Conservation (phyloP, 768 basidiomycete species). For the Trametes maxima region DNA sequence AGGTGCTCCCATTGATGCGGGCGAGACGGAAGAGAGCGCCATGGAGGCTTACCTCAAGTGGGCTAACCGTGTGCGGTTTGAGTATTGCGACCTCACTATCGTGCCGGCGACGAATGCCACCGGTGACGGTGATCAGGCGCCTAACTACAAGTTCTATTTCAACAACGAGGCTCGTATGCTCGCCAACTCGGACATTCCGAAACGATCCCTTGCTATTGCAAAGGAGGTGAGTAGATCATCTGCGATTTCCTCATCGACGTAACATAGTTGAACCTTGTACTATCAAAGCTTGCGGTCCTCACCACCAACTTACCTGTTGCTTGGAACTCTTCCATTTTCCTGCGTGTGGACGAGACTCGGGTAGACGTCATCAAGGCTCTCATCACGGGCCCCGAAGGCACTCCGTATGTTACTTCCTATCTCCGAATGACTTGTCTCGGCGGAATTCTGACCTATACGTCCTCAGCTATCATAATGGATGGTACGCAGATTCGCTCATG, state of each 20-base stretch:
- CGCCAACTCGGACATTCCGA: constrained; percentile 83
- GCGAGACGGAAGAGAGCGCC: constrained; percentile 66
- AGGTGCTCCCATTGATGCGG: constrained; percentile 48
- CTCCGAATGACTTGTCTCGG: neutral
- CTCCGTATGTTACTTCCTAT: constrained; percentile 62
- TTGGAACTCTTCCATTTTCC: constrained; percentile 93
- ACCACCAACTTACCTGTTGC: constrained; percentile 94
- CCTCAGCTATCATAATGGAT: constrained; percentile 85
- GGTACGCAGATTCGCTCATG: constrained; percentile 47
- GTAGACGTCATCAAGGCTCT: constrained; percentile 93
- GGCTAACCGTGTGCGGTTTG: constrained; percentile 82
- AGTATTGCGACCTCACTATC: constrained; percentile 86
- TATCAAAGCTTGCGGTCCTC: constrained; percentile 80
- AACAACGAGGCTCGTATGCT: constrained; percentile 85
- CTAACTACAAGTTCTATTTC: constrained; percentile 82
- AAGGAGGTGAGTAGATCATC: constrained; percentile 65
- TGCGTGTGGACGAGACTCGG: constrained; percentile 89
- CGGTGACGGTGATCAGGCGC: constrained; percentile 52
- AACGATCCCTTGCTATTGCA: constrained; percentile 90
- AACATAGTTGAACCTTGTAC: neutral
- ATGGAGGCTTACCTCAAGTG: constrained; percentile 78
- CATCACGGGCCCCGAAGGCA: constrained; percentile 91
- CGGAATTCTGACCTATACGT: constrained; percentile 14
- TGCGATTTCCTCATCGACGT: constrained; percentile 12
- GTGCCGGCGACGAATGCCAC: constrained; percentile 30